These are phyloP conservation scores for Cylindrotheca closterium DNA, from an alignment of 108 stramenopile species.

Conservation along the genomic window DNA sequence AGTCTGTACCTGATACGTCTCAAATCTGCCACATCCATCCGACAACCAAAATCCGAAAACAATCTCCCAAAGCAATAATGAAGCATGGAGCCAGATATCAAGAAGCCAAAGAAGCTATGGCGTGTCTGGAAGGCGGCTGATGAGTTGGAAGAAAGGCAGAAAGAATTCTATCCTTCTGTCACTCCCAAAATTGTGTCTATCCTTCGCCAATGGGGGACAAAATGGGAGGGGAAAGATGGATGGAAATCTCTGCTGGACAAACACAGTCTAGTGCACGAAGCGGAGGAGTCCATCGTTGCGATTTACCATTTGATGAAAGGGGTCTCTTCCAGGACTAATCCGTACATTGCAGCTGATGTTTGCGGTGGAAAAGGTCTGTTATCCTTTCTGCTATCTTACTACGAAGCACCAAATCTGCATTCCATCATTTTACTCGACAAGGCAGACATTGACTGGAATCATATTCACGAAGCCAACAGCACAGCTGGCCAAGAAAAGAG, in stretches of 20 bases:
- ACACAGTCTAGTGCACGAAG: conserved; percentile 42
- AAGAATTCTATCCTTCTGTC: conserved; percentile 27
- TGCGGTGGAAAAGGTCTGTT: conserved; percentile 74
- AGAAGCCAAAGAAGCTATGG: conserved; percentile 25
- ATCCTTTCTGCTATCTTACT: conserved; percentile 58
- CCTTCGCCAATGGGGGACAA: conserved; percentile 36
- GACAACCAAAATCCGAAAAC: too few species aligned
- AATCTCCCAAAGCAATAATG: too few species aligned
- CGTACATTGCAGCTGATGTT: conserved; percentile 39
- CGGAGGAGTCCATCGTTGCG: conserved; percentile 72
- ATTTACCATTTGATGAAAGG: conserved; percentile 30
- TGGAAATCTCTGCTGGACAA: conserved; percentile 59
- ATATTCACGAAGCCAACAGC: conserved; percentile 45
- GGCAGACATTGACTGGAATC: conserved; percentile 65
- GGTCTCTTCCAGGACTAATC: not conserved
- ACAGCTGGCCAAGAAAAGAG: conserved; percentile 31
- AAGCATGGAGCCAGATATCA: too few species aligned
- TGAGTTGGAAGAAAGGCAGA: conserved; percentile 4
- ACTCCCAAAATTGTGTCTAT: conserved; percentile 41
- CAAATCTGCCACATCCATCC: too few species aligned
- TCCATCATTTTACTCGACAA: conserved; percentile 68
- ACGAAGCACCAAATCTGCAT: conserved; percentile 31
- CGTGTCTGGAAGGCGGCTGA: conserved; percentile 27
- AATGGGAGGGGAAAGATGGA: conserved; percentile 36
- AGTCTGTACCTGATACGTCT: too few species aligned